phyloP scores from a whole-genome alignment of 176 grass and related monocot species.

The Bolboschoenus planiculmis region DNA sequence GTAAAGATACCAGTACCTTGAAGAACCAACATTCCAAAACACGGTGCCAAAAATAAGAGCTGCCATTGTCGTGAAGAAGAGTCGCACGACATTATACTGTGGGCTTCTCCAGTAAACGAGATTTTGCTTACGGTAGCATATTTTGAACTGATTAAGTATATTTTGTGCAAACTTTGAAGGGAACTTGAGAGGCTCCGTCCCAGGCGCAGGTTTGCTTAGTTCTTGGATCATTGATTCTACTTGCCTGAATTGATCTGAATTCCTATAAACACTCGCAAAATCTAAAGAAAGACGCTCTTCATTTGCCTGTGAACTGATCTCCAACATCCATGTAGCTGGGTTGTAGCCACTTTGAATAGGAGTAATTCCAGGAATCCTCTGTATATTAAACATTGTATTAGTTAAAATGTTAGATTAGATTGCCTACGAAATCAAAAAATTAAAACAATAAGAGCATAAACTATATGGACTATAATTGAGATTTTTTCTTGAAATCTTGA shows the following conservation, averaged over 20 bases:
- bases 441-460: neutral
- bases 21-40: constrained; percentile 58
- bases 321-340: constrained; percentile 89
- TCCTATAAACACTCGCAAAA: constrained; percentile 51
- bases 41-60: constrained; percentile 55
- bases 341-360: constrained; percentile 48
- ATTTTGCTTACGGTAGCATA: constrained; percentile 50
- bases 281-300: constrained; percentile 56
- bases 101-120: constrained; percentile 80
- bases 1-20: neutral
- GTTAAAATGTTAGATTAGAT: neutral
- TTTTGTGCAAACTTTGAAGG: constrained; percentile 48
- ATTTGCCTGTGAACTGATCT: constrained; percentile 55
- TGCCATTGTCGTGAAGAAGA: constrained; percentile 49
- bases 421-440: neutral
- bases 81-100: constrained; percentile 52
- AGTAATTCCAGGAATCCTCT: constrained; percentile 52
- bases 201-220: constrained; percentile 36
- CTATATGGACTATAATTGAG: neutral
- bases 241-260: constrained; percentile 52
- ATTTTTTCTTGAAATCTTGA: neutral
- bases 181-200: constrained; percentile 45
- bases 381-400: neutral
- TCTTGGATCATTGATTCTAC: constrained; percentile 41
- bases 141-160: constrained; percentile 42